Conservation (phyloP, 805 yeast species). For the Vanderwaltozyma verrucispora region DNA sequence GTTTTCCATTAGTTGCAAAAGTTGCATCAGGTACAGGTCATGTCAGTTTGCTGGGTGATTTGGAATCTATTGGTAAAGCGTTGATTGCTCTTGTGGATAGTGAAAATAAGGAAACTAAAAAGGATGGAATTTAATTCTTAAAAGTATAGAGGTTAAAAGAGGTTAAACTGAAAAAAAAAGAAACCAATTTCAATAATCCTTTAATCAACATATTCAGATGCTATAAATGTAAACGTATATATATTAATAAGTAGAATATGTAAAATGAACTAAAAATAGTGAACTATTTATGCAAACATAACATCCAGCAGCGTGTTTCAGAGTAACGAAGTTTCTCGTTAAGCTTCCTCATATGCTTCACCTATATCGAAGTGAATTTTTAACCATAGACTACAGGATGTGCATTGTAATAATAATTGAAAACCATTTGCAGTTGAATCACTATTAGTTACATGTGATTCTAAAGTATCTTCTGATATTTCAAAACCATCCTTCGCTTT, state of each 20-base stretch:
- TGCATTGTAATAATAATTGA: slow-evolving; percentile 69
- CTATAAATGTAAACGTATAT: too few species aligned
- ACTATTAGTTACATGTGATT: slow-evolving; percentile 36
- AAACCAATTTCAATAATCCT: too few species aligned
- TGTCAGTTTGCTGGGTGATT: slow-evolving; percentile 67
- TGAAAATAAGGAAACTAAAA: too few species aligned
- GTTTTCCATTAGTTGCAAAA: slow-evolving; percentile 64
- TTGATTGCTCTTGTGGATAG: slow-evolving; percentile 50
- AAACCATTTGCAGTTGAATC: slow-evolving; percentile 37
- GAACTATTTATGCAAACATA: too few species aligned
- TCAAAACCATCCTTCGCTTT: slow-evolving; percentile 40
- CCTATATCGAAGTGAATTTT: slow-evolving; percentile 49
- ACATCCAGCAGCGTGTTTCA: too few species aligned
- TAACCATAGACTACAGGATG: slow-evolving; percentile 79
- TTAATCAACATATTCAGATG: too few species aligned
- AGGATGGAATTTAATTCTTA: too few species aligned
- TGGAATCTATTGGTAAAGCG: slow-evolving; percentile 63
- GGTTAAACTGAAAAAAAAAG: too few species aligned
- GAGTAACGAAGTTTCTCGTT: too few species aligned
- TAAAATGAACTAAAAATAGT: background rate
- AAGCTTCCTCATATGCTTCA: slow-evolving; percentile 10
- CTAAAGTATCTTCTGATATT: slow-evolving; percentile 53
- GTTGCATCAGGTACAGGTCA: slow-evolving; percentile 62
- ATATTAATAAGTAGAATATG: background rate
- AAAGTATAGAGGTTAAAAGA: too few species aligned